Percentiles rank a stretch among this genome's conserved stretches.
Evolutionary conservation across 148 eudicot species (phyloP).

Genomic region (Fallopia convolvulus): DNA sequence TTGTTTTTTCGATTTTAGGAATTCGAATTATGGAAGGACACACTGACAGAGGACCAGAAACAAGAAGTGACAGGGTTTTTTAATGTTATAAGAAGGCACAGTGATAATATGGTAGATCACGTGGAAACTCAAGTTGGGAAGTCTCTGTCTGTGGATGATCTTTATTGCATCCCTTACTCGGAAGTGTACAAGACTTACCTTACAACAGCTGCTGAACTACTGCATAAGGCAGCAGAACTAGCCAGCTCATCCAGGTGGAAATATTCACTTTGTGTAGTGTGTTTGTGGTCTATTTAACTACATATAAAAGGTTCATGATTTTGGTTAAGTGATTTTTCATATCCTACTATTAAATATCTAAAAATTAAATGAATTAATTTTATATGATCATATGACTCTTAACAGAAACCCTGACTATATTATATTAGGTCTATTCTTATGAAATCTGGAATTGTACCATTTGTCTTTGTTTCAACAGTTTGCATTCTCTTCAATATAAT

Average conservation of each 20-base stretch:
- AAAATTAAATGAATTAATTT: not conserved
- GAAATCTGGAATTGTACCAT: not conserved
- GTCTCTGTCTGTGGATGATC: constrained; percentile 33
- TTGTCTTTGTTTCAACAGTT: not conserved
- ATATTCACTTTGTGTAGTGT: not conserved
- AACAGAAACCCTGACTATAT: not conserved
- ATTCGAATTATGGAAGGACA: constrained; percentile 81
- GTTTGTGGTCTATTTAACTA: not conserved
- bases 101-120: constrained; percentile 28
- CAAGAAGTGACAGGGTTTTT: constrained; percentile 83
- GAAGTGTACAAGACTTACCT: constrained; percentile 57
- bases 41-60: constrained; percentile 53
- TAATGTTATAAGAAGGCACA: constrained; percentile 64
- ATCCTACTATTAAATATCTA: not conserved
- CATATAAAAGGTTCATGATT: not conserved
- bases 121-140: constrained; percentile 16
- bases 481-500: not conserved
- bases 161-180: constrained; percentile 65
- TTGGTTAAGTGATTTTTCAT: not conserved
- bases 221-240: constrained; percentile 73
- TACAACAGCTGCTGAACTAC: constrained; percentile 55
- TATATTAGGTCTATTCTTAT: constrained; percentile 5
- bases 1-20: constrained; percentile 32
- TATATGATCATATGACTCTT: not conserved
- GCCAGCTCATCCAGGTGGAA: constrained; percentile 63